These are phyloP conservation scores for Colletotrichum graminicola DNA, from an alignment of 2,329 filamentous ascomycete genomes.

Conservation along the genomic window DNA sequence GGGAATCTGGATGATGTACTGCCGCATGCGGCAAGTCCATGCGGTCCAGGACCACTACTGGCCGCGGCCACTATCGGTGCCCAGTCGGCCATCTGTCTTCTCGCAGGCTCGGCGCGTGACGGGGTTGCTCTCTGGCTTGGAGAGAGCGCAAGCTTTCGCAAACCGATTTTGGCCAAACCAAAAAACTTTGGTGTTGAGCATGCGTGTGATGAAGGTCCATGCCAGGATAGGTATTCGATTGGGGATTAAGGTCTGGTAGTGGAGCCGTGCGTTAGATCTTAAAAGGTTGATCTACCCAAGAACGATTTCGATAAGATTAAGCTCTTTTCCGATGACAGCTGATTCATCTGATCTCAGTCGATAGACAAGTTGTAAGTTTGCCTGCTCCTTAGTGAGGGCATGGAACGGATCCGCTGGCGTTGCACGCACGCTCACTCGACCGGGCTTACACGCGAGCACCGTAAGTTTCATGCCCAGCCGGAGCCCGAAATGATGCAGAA, in stretches of 20 bases:
- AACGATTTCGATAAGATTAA: constrained; percentile 4
- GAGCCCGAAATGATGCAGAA: background rate
- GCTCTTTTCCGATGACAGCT: constrained; percentile 1
- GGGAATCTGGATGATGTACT: background rate
- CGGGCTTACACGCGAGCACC: background rate
- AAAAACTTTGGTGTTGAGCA: background rate
- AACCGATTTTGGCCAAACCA: background rate
- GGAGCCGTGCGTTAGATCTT: constrained; percentile 1
- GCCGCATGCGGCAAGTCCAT: constrained; percentile 33
- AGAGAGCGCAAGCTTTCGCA: background rate
- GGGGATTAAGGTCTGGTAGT: background rate
- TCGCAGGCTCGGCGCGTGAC: background rate
- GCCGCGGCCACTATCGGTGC: constrained; percentile 15
- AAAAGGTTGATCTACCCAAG: background rate
- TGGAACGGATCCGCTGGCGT: background rate
- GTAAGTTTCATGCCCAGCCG: background rate
- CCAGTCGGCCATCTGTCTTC: background rate
- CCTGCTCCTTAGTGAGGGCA: background rate
- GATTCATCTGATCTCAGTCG: constrained; percentile 16
- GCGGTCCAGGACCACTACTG: constrained; percentile 21
- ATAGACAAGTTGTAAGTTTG: background rate
- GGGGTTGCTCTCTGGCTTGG: background rate
- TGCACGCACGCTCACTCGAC: background rate
- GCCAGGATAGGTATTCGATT: background rate
- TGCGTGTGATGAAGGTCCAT: background rate